Conservation (phyloP, 352 stramenopile species). For the Phytophthora palmivora region DNA sequence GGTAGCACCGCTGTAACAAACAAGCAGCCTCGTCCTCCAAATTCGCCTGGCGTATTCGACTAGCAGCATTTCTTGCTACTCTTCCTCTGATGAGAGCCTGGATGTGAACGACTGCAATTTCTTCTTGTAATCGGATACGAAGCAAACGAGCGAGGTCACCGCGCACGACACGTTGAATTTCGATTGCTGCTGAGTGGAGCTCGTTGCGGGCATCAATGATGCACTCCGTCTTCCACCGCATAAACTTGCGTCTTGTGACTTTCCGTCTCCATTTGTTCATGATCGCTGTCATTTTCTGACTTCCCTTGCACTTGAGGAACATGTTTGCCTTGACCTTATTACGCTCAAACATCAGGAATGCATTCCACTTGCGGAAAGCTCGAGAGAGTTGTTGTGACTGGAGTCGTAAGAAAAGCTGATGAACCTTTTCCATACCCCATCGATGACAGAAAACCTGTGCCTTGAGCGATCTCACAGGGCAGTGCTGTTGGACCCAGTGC, state of each 20-base stretch:
- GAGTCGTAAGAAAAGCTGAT: conserved; percentile 72
- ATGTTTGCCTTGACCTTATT: conserved; percentile 82
- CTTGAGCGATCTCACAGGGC: conserved; percentile 79
- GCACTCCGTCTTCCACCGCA: conserved; percentile 58
- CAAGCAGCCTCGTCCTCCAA: conserved; percentile 55
- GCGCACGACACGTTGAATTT: conserved; percentile 73
- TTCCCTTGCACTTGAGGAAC: conserved; percentile 88
- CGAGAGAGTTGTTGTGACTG: conserved; percentile 72
- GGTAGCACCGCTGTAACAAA: conserved; percentile 78
- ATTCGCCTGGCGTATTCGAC: conserved; percentile 37
- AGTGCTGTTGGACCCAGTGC: conserved; percentile 89
- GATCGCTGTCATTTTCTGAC: conserved; percentile 72
- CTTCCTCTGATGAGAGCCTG: conserved; percentile 63
- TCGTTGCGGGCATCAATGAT: conserved; percentile 65
- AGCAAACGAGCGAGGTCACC: conserved; percentile 52
- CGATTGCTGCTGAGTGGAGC: conserved; percentile 60
- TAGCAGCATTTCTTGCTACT: conserved; percentile 36
- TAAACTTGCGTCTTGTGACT: conserved; percentile 51
- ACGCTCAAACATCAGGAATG: conserved; percentile 70
- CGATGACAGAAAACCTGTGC: conserved; percentile 87
- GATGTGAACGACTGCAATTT: conserved; percentile 47
- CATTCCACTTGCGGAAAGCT: conserved; percentile 74
- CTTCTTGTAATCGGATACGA: conserved; percentile 28
- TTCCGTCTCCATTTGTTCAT: conserved; percentile 72
- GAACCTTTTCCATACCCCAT: conserved; percentile 88